These are phyloP conservation scores for Syncephalastrum contaminatum DNA, from an alignment of 371 early-diverging fungal species.

Conservation along the genomic window DNA sequence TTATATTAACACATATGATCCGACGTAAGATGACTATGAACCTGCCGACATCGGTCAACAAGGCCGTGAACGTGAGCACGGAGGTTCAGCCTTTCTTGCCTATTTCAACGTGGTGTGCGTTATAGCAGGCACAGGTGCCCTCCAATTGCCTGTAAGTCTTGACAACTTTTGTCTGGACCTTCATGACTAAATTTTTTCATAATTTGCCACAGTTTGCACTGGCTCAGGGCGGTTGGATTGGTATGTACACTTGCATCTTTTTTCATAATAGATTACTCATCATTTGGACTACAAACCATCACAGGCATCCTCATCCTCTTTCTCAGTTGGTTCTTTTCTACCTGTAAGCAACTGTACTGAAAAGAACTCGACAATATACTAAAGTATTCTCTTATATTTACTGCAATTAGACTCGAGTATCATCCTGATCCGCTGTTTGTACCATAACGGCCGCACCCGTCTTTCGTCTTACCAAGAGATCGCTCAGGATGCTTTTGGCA, in stretches of 20 bases:
- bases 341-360: constrained; percentile 27
- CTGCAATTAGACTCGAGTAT: constrained; percentile 16
- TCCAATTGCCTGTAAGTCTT: constrained; percentile 65
- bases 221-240: constrained; percentile 81
- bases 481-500: constrained; percentile 67
- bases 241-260: constrained; percentile 20
- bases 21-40: constrained; percentile 5
- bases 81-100: constrained; percentile 39
- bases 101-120: constrained; percentile 69
- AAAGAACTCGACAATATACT: constrained; percentile 1
- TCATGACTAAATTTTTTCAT: constrained; percentile 1
- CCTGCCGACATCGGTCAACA: constrained; percentile 20
- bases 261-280: background rate
- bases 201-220: constrained; percentile 50
- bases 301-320: constrained; percentile 36
- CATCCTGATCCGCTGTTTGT: constrained; percentile 24
- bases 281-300: too few species aligned
- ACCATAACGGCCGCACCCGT: constrained; percentile 31
- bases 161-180: background rate
- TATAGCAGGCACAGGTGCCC: constrained; percentile 77
- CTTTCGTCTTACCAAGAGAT: constrained; percentile 59
- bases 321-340: constrained; percentile 40
- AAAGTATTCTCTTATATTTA: background rate
- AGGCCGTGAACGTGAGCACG: constrained; percentile 32
- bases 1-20: too few species aligned